A percentile compares a stretch with the other conserved stretches of the same genome.
phyloP scores from a whole-genome alignment of 2,329 filamentous ascomycete genomes.

The Stemphylium vesicarium region DNA sequence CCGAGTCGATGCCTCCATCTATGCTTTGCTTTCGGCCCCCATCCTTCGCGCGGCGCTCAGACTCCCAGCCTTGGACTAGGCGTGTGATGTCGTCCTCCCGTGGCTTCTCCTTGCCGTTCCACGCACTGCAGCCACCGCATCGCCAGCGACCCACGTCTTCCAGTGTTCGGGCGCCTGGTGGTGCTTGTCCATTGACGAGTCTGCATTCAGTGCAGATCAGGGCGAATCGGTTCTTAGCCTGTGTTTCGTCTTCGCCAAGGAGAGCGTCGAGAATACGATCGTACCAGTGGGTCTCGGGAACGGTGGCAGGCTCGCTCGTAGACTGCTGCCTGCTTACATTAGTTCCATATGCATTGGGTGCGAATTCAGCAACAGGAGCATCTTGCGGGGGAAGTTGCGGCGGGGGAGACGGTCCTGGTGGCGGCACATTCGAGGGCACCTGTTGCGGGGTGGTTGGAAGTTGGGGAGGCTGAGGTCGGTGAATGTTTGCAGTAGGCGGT shows the following conservation, averaged over 20 bases:
- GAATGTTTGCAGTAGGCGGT: slow-evolving; percentile 71
- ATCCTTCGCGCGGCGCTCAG: slow-evolving; percentile 60
- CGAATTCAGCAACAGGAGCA: slow-evolving; percentile 66
- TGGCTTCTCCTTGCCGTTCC: slow-evolving; percentile 82
- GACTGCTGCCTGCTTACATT: slow-evolving; percentile 41
- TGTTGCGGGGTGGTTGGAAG: slow-evolving; percentile 41
- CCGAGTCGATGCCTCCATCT: slow-evolving; percentile 25
- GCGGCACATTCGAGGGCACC: slow-evolving; percentile 20
- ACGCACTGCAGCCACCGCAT: slow-evolving; percentile 81
- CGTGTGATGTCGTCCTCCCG: slow-evolving; percentile 70
- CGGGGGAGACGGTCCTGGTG: slow-evolving; percentile 30
- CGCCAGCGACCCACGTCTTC: slow-evolving; percentile 86
- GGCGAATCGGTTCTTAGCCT: slow-evolving; percentile 86
- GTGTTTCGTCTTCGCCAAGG: slow-evolving; percentile 92
- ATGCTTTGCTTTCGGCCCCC: slow-evolving; percentile 18
- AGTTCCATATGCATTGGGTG: slow-evolving; percentile 69
- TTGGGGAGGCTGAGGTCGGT: slow-evolving; percentile 39
- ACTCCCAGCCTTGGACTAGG: slow-evolving; percentile 42
- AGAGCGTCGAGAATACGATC: slow-evolving; percentile 91
- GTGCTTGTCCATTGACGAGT: slow-evolving; percentile 93
- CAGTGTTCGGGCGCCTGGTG: slow-evolving; percentile 78
- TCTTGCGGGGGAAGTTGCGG: slow-evolving; percentile 27
- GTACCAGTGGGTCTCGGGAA: slow-evolving; percentile 77
- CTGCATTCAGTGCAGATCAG: slow-evolving; percentile 83
- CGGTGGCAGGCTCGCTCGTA: slow-evolving; percentile 45